Evolutionary conservation across 139 green algal genomes (phyloP).

Genomic region (Nannochloris sp.): DNA sequence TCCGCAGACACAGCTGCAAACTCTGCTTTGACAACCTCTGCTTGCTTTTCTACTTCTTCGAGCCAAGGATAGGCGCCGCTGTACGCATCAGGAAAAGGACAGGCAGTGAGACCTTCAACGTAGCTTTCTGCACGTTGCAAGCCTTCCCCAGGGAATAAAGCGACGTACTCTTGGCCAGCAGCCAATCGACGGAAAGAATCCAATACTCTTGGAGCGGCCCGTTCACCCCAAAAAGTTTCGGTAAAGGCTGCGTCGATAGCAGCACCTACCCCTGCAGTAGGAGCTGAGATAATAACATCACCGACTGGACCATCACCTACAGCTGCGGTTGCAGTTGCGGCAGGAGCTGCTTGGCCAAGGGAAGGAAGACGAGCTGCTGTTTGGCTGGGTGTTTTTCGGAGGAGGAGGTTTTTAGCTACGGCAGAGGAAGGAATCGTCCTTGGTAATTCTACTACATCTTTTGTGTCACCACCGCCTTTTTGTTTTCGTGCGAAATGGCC

Average conservation of each 20-base stretch:
- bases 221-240: slow-evolving; percentile 5
- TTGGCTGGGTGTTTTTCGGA: no score
- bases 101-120: slow-evolving; percentile 20
- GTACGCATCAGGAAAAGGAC: slow-evolving; percentile 21
- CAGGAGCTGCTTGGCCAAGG: no score
- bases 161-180: slow-evolving; percentile 1
- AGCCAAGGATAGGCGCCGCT: slow-evolving; percentile 18
- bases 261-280: slow-evolving; percentile 1
- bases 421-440: no score
- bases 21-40: slow-evolving; percentile 11
- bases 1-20: slow-evolving; percentile 17
- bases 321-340: no score
- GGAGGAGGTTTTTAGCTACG: no score
- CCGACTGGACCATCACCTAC: no score
- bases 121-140: slow-evolving; percentile 20
- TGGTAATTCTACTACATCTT: background rate
- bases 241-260: background rate
- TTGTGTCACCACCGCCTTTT: background rate
- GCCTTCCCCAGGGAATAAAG: slow-evolving; percentile 8
- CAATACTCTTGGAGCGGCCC: slow-evolving; percentile 20
- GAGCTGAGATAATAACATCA: no score
- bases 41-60: slow-evolving; percentile 10
- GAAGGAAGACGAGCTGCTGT: no score
- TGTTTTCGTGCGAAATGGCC: background rate
- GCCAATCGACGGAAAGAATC: slow-evolving; percentile 9